These are phyloP conservation scores for Picochlorum sp. DNA, from an alignment of 139 green algal genomes.

Conservation along the genomic window DNA sequence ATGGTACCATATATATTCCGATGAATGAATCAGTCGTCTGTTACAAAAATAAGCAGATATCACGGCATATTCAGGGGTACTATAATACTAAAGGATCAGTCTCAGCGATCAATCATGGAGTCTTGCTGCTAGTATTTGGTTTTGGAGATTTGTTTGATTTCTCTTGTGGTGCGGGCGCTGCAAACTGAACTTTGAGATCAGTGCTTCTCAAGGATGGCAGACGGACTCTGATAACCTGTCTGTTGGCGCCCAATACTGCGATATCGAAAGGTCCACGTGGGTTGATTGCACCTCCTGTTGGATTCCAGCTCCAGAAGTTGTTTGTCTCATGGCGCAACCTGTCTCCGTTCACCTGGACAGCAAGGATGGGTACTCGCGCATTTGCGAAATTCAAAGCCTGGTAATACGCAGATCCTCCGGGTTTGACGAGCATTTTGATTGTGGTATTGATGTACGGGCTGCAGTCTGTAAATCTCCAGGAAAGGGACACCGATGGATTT, in stretches of 20 bases:
- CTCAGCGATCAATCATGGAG: too few relatives aligned
- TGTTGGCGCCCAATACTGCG: constrained; percentile 8
- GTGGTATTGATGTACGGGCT: constrained; percentile 14
- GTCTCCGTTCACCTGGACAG: constrained; percentile 22
- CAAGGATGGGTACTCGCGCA: constrained; percentile 15
- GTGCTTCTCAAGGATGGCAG: constrained; percentile 7
- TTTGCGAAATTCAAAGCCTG: constrained; percentile 33
- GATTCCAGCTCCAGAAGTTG: constrained; percentile 18
- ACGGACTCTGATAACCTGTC: constrained; percentile 6
- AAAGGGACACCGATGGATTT: constrained; percentile 12
- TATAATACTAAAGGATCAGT: too few relatives aligned
- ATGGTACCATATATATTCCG: too few relatives aligned
- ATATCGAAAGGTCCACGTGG: constrained; percentile 6
- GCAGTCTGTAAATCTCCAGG: constrained; percentile 25
- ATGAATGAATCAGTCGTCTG: too few relatives aligned
- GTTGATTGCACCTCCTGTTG: neutral
- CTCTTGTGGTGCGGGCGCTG: neutral
- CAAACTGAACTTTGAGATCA: constrained; percentile 24
- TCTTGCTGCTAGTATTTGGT: too few relatives aligned
- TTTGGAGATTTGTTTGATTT: too few relatives aligned
- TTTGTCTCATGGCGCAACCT: constrained; percentile 9
- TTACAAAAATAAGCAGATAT: too few relatives aligned
- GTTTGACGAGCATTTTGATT: constrained; percentile 36
- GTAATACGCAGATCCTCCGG: constrained; percentile 24
- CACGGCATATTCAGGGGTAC: too few relatives aligned